Conservation (phyloP, 1,139 yeast genomes). For the Geotrichum klebahnii region DNA sequence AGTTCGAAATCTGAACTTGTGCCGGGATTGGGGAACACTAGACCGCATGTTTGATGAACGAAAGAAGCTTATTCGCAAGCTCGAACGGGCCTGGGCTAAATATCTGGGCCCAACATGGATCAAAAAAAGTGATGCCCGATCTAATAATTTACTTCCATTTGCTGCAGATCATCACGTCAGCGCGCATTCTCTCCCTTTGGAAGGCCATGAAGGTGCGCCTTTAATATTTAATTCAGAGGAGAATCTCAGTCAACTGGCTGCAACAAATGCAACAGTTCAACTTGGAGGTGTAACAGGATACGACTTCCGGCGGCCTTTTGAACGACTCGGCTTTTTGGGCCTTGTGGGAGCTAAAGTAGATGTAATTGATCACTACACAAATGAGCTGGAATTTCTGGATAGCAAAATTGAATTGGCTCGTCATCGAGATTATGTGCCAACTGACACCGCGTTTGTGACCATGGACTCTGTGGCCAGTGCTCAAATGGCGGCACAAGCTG, state of each 20-base stretch:
- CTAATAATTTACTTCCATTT: constrained; percentile 17
- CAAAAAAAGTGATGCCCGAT: background rate
- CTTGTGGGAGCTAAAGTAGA: constrained; percentile 58
- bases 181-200: constrained; percentile 19
- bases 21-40: constrained; percentile 77
- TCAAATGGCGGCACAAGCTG: constrained; percentile 86
- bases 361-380: constrained; percentile 58
- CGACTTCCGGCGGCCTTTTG: constrained; percentile 41
- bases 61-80: constrained; percentile 47
- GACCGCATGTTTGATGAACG: constrained; percentile 63
- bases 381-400: constrained; percentile 55
- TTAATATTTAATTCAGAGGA: constrained; percentile 22
- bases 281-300: constrained; percentile 18
- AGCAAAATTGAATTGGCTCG: constrained; percentile 51
- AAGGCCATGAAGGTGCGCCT: constrained; percentile 18
- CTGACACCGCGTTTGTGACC: constrained; percentile 67
- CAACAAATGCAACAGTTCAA: constrained; percentile 14
- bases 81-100: constrained; percentile 75
- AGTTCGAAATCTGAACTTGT: constrained; percentile 70
- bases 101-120: constrained; percentile 50
- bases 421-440: constrained; percentile 41
- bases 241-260: background rate
- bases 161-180: constrained; percentile 11
- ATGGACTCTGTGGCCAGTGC: constrained; percentile 84
- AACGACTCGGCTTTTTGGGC: constrained; percentile 48